Conservation (phyloP, 1,284 basidiomycete species). For the Moniliophthora roreri region DNA sequence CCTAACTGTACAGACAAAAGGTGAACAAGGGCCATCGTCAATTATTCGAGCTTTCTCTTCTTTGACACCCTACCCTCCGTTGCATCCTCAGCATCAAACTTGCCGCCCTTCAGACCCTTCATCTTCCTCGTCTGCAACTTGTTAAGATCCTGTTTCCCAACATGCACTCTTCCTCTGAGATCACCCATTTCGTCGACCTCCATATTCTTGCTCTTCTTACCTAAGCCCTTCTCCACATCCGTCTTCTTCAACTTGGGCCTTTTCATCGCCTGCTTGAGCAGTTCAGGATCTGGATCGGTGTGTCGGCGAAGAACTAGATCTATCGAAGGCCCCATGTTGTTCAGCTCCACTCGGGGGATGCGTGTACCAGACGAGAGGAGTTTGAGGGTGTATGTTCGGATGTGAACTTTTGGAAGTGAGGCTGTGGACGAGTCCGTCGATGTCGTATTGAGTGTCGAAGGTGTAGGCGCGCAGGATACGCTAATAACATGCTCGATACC, state of each 20-base stretch:
- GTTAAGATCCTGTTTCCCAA: constrained; percentile 87
- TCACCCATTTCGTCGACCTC: constrained; percentile 99
- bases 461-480: constrained; percentile 75
- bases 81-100: constrained; percentile 9
- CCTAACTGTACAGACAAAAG: background rate
- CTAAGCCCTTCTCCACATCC: constrained; percentile 84
- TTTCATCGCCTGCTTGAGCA: constrained; percentile 80
- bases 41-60: background rate
- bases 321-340: constrained; percentile 89
- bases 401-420: constrained; percentile 79
- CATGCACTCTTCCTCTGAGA: constrained; percentile 86
- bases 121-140: constrained; percentile 91
- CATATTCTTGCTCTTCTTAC: constrained; percentile 92
- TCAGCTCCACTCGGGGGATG: constrained; percentile 79
- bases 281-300: constrained; percentile 73
- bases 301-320: constrained; percentile 83
- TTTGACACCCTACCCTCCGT: constrained; percentile 1
- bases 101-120: constrained; percentile 75
- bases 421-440: constrained; percentile 42
- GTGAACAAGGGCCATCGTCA: background rate
- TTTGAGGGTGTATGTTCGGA: constrained; percentile 84
- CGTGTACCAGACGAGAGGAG: constrained; percentile 77
- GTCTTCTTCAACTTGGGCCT: constrained; percentile 86
- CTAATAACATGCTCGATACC: constrained; percentile 93
- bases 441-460: constrained; percentile 46